Percentiles rank a stretch among this genome's conserved stretches.
Evolutionary conservation across 345 rosid genomes (phyloP).

Genomic region (Cardiospermum halicacabum): DNA sequence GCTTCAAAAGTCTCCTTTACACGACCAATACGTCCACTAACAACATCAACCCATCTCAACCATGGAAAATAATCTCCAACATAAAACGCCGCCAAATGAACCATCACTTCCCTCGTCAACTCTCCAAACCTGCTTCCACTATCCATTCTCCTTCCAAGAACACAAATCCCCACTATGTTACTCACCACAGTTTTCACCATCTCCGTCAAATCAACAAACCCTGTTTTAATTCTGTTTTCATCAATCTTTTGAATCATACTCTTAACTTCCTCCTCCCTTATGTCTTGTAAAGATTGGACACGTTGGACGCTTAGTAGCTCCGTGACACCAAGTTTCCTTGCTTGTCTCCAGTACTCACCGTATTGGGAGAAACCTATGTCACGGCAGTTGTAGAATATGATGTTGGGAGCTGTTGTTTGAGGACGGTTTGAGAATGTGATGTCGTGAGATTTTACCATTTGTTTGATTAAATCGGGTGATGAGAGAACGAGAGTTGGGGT

Average conservation of each 20-base stretch:
- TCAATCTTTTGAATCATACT: not conserved
- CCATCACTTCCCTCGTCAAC: not conserved
- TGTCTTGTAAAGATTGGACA: not conserved
- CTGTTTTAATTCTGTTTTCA: not conserved
- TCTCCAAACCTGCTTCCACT: not conserved
- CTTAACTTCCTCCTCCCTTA: not conserved
- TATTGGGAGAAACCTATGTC: not conserved
- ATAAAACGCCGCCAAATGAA: no score
- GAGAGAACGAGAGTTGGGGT: not conserved
- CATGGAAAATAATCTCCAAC: slow-evolving; percentile 19
- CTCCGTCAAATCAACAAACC: not conserved
- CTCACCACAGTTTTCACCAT: not conserved
- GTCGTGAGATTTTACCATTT: no score
- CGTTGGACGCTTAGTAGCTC: slow-evolving; percentile 7
- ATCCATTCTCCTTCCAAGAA: slow-evolving; percentile 13
- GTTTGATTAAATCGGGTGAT: not conserved
- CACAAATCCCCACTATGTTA: slow-evolving; percentile 14
- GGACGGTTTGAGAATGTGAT: not conserved
- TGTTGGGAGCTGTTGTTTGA: not conserved
- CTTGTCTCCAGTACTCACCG: slow-evolving; percentile 14
- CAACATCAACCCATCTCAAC: no score
- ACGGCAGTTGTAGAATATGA: not conserved
- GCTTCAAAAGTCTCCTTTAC: no score
- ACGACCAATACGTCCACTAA: no score
- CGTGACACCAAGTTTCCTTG: not conserved